phyloP scores from a whole-genome alignment of 495 filamentous ascomycete species.

The Xylaria longipes region DNA sequence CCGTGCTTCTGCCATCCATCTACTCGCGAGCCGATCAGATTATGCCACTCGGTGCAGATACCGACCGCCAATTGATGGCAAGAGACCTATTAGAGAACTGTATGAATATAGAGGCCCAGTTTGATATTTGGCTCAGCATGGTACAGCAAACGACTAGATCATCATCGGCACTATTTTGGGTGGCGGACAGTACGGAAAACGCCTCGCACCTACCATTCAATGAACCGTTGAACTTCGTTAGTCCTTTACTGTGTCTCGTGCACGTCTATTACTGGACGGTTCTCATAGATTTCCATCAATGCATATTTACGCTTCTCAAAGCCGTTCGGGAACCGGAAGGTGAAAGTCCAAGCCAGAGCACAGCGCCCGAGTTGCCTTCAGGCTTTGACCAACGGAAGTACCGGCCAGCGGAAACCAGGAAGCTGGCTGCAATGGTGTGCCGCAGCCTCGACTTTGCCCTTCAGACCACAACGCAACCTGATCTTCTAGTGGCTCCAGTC shows the following conservation, averaged over 20 bases:
- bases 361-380: slow-evolving; percentile 29
- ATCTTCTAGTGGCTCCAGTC: slow-evolving; percentile 46
- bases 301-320: slow-evolving; percentile 45
- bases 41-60: slow-evolving; percentile 34
- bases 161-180: slow-evolving; percentile 36
- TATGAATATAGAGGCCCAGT: slow-evolving; percentile 46
- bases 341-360: neutral
- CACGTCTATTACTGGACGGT: slow-evolving; percentile 51
- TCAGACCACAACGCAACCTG: slow-evolving; percentile 44
- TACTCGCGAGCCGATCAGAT: slow-evolving; percentile 46
- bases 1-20: slow-evolving; percentile 46
- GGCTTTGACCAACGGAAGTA: slow-evolving; percentile 36
- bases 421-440: slow-evolving; percentile 45
- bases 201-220: slow-evolving; percentile 43
- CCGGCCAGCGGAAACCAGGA: slow-evolving; percentile 36
- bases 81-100: slow-evolving; percentile 51
- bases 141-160: slow-evolving; percentile 32
- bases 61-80: slow-evolving; percentile 44
- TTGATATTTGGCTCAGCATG: slow-evolving; percentile 48
- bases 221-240: slow-evolving; percentile 44
- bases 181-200: slow-evolving; percentile 19
- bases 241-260: slow-evolving; percentile 40
- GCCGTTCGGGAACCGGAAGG: slow-evolving; percentile 42
- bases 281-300: slow-evolving; percentile 48
- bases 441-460: slow-evolving; percentile 49